Percentiles rank a stretch among this genome's conserved stretches.
Evolutionary conservation across 2,329 filamentous ascomycete genomes (phyloP).

Genomic region (Penicillium sp.): DNA sequence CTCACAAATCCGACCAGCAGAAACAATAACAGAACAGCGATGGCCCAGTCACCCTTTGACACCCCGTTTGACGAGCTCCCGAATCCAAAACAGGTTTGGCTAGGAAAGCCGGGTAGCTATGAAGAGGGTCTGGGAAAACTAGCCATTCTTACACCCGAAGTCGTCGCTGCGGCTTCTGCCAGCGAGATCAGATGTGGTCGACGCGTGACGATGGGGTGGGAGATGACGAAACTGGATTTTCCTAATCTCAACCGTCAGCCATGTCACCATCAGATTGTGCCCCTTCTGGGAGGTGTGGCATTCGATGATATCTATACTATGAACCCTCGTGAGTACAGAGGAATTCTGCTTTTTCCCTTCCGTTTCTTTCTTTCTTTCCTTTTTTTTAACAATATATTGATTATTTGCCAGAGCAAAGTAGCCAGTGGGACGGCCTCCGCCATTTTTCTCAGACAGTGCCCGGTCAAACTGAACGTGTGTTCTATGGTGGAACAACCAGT

Average conservation of each 20-base stretch:
- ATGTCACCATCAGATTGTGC: slow-evolving; percentile 45
- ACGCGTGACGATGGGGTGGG: slow-evolving; percentile 48
- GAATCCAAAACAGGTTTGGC: slow-evolving; percentile 44
- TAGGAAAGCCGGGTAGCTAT: slow-evolving; percentile 37
- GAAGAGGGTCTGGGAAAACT: slow-evolving; percentile 49
- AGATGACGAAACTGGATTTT: slow-evolving; percentile 48
- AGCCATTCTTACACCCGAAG: slow-evolving; percentile 45
- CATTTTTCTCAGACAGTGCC: slow-evolving; percentile 42
- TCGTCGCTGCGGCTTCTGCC: slow-evolving; percentile 43
- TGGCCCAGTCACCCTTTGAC: slow-evolving; percentile 20
- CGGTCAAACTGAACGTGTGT: slow-evolving; percentile 34
- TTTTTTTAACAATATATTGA: not conserved
- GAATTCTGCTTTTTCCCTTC: not conserved
- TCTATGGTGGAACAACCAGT: slow-evolving; percentile 43
- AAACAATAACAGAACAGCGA: not conserved
- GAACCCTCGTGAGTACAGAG: slow-evolving; percentile 37
- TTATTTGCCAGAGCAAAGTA: slow-evolving; percentile 37
- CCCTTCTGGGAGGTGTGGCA: slow-evolving; percentile 40
- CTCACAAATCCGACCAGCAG: not conserved
- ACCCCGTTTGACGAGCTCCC: slow-evolving; percentile 41
- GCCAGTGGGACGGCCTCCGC: slow-evolving; percentile 46
- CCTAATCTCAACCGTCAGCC: slow-evolving; percentile 47
- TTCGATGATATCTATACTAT: slow-evolving; percentile 47
- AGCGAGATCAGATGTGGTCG: slow-evolving; percentile 46
- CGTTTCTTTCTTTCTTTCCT: not conserved